phyloP scores from a whole-genome alignment of 2,329 filamentous ascomycete species.

The Aureobasidium uvarum region DNA sequence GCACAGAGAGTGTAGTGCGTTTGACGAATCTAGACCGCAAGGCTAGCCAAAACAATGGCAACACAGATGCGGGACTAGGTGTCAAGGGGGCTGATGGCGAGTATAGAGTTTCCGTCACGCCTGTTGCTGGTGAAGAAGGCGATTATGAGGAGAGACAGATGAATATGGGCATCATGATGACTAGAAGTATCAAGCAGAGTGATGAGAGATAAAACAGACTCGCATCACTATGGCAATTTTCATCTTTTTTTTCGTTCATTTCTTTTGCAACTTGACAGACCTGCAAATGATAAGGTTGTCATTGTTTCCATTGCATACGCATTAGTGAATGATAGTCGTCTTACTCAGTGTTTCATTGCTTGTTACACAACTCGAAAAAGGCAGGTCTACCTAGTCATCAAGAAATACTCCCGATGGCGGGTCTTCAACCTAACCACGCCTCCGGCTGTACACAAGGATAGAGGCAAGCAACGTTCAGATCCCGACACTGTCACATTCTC shows the following conservation, averaged over 20 bases:
- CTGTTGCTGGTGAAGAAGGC: neutral
- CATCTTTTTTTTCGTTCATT: neutral
- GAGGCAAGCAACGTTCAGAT: no score
- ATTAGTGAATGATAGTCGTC: no score
- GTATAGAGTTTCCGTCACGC: slow-evolving; percentile 9
- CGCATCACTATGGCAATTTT: neutral
- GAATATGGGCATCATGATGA: slow-evolving; percentile 17
- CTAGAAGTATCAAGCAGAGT: slow-evolving; percentile 13
- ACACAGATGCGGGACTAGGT: neutral
- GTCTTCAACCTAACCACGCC: no score
- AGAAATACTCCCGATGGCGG: no score
- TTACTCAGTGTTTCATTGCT: no score
- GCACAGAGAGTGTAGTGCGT: slow-evolving; percentile 9
- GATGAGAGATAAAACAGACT: slow-evolving; percentile 13
- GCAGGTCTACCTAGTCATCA: no score
- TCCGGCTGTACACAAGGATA: no score
- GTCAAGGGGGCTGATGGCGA: neutral
- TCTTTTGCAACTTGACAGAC: no score
- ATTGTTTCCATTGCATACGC: no score
- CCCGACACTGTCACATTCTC: no score
- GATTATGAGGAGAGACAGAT: neutral
- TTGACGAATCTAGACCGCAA: slow-evolving; percentile 8
- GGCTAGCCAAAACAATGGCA: neutral
- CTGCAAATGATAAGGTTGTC: no score
- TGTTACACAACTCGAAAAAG: no score